A percentile compares a stretch with the other conserved stretches of the same genome.
Evolutionary conservation across 345 rosid genomes (phyloP).

Genomic region (Theobroma cacao): DNA sequence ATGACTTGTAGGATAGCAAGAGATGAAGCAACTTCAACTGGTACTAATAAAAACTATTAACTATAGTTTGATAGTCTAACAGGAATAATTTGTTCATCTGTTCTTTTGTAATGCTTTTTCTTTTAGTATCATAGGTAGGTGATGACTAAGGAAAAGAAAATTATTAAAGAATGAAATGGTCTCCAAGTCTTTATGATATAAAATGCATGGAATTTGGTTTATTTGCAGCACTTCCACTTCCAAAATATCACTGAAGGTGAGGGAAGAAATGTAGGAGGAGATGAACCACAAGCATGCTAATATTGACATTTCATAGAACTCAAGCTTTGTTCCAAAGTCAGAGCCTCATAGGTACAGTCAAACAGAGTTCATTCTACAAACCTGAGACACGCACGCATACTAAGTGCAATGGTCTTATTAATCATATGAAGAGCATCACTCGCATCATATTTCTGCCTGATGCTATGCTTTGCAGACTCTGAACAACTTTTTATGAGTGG

Average conservation of each 20-base stretch:
- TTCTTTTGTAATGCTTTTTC: neutral
- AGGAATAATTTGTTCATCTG: neutral
- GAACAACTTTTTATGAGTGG: constrained; percentile 45
- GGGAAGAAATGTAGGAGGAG: neutral
- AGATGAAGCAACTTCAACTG: neutral
- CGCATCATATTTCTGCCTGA: neutral
- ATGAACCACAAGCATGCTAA: neutral
- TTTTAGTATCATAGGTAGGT: neutral
- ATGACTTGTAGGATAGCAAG: neutral
- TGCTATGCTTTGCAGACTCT: constrained; percentile 21
- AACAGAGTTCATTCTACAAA: neutral
- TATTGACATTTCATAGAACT: neutral
- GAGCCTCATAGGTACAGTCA: neutral
- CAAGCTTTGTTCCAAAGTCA: neutral
- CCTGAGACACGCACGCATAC: neutral
- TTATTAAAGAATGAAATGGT: too few species aligned
- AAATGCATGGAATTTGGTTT: neutral
- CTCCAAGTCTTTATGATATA: neutral
- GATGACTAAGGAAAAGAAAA: neutral
- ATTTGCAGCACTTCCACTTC: neutral
- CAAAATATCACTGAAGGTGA: neutral
- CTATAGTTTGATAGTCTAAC: neutral
- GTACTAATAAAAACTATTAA: neutral
- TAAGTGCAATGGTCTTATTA: neutral
- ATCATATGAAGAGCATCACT: neutral